Evolutionary conservation across 2,329 filamentous ascomycete species (phyloP).

Genomic region (Incumbomyces lentus): DNA sequence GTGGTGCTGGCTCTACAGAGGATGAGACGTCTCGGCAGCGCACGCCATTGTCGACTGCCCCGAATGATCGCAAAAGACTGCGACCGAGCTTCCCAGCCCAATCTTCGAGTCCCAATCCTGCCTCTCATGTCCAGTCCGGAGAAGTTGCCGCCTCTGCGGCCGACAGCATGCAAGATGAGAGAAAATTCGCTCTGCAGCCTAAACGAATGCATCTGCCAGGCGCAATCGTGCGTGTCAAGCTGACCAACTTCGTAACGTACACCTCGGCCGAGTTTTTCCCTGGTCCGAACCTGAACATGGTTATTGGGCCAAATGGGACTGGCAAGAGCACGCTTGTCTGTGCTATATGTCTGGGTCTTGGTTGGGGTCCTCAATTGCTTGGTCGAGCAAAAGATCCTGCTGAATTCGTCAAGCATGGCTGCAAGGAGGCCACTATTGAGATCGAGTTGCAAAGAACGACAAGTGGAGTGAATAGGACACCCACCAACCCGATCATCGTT

Average conservation of each 20-base stretch:
- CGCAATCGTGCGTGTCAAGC: constrained; percentile 75
- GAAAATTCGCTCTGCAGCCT: not conserved
- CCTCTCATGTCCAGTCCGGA: not conserved
- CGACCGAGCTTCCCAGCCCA: constrained; percentile 6
- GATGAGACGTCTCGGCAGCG: constrained; percentile 17
- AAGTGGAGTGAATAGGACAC: constrained; percentile 30
- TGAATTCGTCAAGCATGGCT: constrained; percentile 90
- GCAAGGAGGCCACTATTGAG: constrained; percentile 67
- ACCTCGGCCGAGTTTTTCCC: constrained; percentile 82
- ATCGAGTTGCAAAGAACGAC: constrained; percentile 69
- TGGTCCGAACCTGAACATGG: constrained; percentile 91
- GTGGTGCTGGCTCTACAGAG: constrained; percentile 14
- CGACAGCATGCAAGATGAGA: not conserved
- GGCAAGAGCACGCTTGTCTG: constrained; percentile 97
- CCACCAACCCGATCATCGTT: constrained; percentile 60
- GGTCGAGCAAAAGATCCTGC: constrained; percentile 75
- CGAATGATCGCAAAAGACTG: constrained; percentile 18
- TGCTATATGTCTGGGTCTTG: constrained; percentile 86
- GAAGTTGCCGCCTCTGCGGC: not conserved
- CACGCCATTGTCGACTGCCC: constrained; percentile 19
- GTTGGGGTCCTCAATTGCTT: constrained; percentile 64
- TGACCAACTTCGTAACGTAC: constrained; percentile 91
- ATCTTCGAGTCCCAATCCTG: constrained; percentile 6
- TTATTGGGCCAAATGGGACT: constrained; percentile 96
- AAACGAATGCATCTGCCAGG: constrained; percentile 50